Percentiles rank a stretch among this genome's conserved stretches.
Conservation (phyloP, 202 grass and related monocot genomes). For the Setaria italica region DNA sequence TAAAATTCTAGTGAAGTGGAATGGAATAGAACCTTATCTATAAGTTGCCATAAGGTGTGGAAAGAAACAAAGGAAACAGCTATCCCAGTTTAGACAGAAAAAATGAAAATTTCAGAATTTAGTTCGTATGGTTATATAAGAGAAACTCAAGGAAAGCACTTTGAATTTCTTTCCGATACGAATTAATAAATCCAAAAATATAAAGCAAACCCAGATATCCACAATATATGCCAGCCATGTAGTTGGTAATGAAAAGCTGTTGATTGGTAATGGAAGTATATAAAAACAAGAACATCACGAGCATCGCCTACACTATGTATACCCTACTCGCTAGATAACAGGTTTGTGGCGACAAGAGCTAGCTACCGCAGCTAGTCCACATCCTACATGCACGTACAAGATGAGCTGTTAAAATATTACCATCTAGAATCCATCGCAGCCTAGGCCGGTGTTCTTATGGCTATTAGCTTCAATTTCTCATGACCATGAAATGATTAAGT, state of each 20-base stretch:
- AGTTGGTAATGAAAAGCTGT: background rate
- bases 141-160: no score
- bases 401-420: background rate
- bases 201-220: background rate
- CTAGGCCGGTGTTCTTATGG: constrained; percentile 34
- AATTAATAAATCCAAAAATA: background rate
- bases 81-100: no score
- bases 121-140: no score
- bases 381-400: background rate
- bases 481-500: background rate
- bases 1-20: no score
- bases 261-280: background rate
- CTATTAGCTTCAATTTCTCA: constrained; percentile 1
- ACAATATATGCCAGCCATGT: background rate
- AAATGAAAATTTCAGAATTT: no score
- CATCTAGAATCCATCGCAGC: background rate
- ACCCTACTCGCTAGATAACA: background rate
- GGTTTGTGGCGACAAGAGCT: background rate
- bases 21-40: no score
- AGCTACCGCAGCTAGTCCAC: background rate
- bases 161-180: no score
- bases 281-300: background rate
- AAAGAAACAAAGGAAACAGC: no score
- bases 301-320: background rate
- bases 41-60: no score